These are phyloP conservation scores for Neopestalotiopsis sp. DNA, from an alignment of 2,329 filamentous ascomycete species.

Conservation along the genomic window DNA sequence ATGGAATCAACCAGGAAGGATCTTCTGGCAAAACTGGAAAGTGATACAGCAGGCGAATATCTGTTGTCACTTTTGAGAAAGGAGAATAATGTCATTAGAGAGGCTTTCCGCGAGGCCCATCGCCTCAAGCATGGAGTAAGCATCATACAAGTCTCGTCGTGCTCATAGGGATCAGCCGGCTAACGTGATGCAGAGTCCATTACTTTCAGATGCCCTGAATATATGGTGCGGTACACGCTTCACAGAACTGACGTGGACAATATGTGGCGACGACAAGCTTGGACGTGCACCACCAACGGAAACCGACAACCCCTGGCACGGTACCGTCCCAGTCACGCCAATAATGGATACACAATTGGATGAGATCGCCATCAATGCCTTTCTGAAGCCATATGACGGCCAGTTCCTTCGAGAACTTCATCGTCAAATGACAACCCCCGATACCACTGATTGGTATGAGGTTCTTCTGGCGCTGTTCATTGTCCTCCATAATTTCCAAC, in stretches of 20 bases:
- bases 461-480: background rate
- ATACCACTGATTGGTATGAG: background rate
- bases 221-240: background rate
- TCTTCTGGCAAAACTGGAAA: background rate
- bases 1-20: background rate
- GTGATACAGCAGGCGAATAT: background rate
- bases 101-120: background rate
- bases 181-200: background rate
- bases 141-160: background rate
- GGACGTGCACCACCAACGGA: background rate
- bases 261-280: background rate
- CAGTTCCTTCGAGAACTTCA: background rate
- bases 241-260: background rate
- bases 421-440: background rate
- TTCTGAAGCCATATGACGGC: background rate
- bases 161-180: background rate
- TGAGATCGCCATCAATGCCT: background rate
- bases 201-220: background rate
- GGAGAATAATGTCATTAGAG: background rate
- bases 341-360: background rate
- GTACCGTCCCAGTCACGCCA: background rate
- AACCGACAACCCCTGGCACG: background rate
- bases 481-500: background rate
- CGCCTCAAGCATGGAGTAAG: background rate
- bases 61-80: background rate